Percentiles rank a stretch among this genome's conserved stretches.
These are phyloP conservation scores for Penicilliopsis zonata DNA, from an alignment of 495 filamentous ascomycete species.

Conservation along the genomic window DNA sequence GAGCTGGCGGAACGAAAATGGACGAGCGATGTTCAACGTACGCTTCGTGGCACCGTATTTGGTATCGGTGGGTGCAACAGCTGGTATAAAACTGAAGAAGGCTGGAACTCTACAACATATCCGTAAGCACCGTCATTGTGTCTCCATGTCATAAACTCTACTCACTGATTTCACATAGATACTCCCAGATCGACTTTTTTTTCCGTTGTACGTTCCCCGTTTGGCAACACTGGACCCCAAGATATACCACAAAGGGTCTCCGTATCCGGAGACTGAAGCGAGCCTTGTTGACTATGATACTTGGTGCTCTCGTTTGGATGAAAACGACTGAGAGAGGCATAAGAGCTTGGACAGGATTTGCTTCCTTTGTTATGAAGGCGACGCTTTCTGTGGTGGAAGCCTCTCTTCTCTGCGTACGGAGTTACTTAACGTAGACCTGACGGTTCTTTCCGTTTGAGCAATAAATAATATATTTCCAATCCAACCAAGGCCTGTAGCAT, in stretches of 20 bases:
- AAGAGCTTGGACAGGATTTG: not conserved
- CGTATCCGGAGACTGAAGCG: constrained; percentile 13
- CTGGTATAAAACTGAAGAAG: constrained; percentile 44
- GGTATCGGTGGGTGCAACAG: constrained; percentile 38
- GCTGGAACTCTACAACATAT: constrained; percentile 49
- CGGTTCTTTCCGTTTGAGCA: no score
- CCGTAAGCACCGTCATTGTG: constrained; percentile 31
- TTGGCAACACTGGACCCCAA: constrained; percentile 42
- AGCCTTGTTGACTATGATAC: constrained; percentile 8
- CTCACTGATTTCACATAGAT: constrained; percentile 18
- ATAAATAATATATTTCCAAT: no score
- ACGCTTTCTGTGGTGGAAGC: constrained; percentile 5
- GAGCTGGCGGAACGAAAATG: constrained; percentile 42
- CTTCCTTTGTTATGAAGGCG: not conserved
- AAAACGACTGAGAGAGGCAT: not conserved
- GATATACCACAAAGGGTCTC: constrained; percentile 35
- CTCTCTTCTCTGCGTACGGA: constrained; percentile 1
- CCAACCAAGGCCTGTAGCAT: no score
- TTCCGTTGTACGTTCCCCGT: constrained; percentile 41
- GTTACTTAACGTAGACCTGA: no score
- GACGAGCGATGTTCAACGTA: constrained; percentile 39
- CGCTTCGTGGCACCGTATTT: constrained; percentile 42
- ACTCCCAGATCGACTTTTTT: constrained; percentile 36
- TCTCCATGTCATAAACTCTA: not conserved
- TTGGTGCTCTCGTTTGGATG: constrained; percentile 9